phyloP scores from a whole-genome alignment of 805 yeast genomes.

The Lipomyces starkeyi region DNA sequence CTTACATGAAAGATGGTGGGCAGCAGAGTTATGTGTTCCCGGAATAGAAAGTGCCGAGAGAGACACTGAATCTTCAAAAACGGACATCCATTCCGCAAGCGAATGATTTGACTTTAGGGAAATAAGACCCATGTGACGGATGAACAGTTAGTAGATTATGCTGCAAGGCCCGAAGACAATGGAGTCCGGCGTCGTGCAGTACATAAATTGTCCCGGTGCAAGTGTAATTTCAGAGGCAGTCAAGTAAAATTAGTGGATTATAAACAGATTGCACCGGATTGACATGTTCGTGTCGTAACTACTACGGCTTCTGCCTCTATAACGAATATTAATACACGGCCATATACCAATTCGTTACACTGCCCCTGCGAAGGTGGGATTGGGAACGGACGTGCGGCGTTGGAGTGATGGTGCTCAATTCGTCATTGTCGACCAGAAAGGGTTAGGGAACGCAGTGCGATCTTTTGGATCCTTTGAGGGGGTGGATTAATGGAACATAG shows the following conservation, averaged over 20 bases:
- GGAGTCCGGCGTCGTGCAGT: too few relatives aligned
- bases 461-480: too few relatives aligned
- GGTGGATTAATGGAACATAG: too few relatives aligned
- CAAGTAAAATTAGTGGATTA: not conserved
- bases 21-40: slow-evolving; percentile 87
- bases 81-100: slow-evolving; percentile 57
- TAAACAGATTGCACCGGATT: not conserved
- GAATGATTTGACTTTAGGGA: slow-evolving; percentile 15
- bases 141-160: not conserved
- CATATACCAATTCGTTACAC: not conserved
- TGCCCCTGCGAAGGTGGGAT: not conserved
- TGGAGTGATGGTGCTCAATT: too few relatives aligned
- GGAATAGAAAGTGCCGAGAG: slow-evolving; percentile 67
- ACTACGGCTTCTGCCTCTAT: not conserved
- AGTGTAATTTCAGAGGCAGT: too few relatives aligned
- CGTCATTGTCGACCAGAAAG: too few relatives aligned
- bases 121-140: slow-evolving; percentile 25
- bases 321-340: not conserved
- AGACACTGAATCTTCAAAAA: slow-evolving; percentile 57
- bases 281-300: not conserved
- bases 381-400: not conserved
- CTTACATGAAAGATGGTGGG: slow-evolving; percentile 61
- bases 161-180: too few relatives aligned
- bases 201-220: too few relatives aligned
- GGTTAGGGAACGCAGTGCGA: too few relatives aligned